These are phyloP conservation scores for Fusarium miscanthi DNA, from an alignment of 2,329 filamentous ascomycete species.

Conservation along the genomic window DNA sequence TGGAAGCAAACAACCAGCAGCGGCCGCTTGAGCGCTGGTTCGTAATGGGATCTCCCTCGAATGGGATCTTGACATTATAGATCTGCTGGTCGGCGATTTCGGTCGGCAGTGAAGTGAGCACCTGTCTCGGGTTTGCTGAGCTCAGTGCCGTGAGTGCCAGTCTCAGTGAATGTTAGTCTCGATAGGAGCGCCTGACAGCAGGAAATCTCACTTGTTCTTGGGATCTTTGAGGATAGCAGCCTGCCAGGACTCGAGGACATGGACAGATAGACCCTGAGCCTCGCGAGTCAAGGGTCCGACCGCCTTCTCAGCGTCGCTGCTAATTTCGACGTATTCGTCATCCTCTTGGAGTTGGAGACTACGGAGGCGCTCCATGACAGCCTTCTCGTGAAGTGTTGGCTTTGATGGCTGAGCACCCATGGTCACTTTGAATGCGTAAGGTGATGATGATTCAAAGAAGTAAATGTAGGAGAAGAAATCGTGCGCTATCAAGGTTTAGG, in stretches of 20 bases:
- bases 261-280: constrained; percentile 62
- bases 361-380: constrained; percentile 57
- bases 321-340: constrained; percentile 65
- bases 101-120: constrained; percentile 73
- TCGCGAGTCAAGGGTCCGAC: constrained; percentile 33
- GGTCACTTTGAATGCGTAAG: background rate
- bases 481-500: background rate
- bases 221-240: constrained; percentile 70
- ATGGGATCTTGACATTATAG: constrained; percentile 85
- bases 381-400: constrained; percentile 54
- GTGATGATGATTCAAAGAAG: background rate
- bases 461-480: background rate
- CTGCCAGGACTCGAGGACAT: constrained; percentile 68
- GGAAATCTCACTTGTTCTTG: constrained; percentile 66
- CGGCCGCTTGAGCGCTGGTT: constrained; percentile 85
- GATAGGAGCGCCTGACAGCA: background rate
- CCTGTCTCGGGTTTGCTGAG: constrained; percentile 71
- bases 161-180: constrained; percentile 53
- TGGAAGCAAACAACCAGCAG: constrained; percentile 92
- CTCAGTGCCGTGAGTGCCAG: constrained; percentile 81
- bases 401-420: constrained; percentile 62
- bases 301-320: constrained; percentile 49
- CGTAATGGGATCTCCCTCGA: constrained; percentile 85
- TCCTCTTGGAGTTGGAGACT: constrained; percentile 61
- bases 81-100: constrained; percentile 78